Evolutionary conservation across 495 filamentous ascomycete species (phyloP).

Genomic region (Aspergillus leporis): DNA sequence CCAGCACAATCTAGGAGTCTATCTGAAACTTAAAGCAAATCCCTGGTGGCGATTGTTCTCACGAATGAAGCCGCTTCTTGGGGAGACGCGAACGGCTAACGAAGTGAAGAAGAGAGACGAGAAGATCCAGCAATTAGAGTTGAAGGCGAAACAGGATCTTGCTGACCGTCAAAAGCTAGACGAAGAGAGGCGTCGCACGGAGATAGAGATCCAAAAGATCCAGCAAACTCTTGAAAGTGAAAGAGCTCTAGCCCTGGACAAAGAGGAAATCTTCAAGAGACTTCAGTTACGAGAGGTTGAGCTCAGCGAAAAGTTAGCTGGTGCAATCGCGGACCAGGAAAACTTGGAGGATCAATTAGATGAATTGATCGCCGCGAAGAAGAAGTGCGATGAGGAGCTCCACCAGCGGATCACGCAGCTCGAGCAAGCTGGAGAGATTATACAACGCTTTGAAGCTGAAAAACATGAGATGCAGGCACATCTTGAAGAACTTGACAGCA

Average conservation of each 20-base stretch:
- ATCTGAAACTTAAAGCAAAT: slow-evolving; percentile 81
- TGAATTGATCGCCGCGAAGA: slow-evolving; percentile 83
- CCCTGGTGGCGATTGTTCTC: slow-evolving; percentile 97
- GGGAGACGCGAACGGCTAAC: slow-evolving; percentile 82
- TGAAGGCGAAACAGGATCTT: slow-evolving; percentile 76
- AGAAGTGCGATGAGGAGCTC: slow-evolving; percentile 81
- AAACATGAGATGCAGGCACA: slow-evolving; percentile 72
- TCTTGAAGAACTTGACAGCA: slow-evolving; percentile 64
- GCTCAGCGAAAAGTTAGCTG: slow-evolving; percentile 86
- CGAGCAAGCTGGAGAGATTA: slow-evolving; percentile 88
- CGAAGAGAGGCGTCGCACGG: slow-evolving; percentile 85
- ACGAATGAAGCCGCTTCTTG: slow-evolving; percentile 92
- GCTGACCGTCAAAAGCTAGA: slow-evolving; percentile 78
- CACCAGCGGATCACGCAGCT: slow-evolving; percentile 77
- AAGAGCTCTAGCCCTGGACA: slow-evolving; percentile 89
- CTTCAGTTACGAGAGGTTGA: slow-evolving; percentile 88
- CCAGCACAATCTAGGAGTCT: slow-evolving; percentile 87
- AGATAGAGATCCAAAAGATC: slow-evolving; percentile 82
- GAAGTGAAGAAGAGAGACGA: slow-evolving; percentile 95
- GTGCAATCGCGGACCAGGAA: slow-evolving; percentile 94
- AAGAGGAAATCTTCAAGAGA: slow-evolving; percentile 96
- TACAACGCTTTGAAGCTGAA: slow-evolving; percentile 78
- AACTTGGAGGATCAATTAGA: slow-evolving; percentile 91
- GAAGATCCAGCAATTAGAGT: slow-evolving; percentile 81
- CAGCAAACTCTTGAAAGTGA: slow-evolving; percentile 95